Conservation (phyloP, 345 rosid species). For the Populus deltoides region DNA sequence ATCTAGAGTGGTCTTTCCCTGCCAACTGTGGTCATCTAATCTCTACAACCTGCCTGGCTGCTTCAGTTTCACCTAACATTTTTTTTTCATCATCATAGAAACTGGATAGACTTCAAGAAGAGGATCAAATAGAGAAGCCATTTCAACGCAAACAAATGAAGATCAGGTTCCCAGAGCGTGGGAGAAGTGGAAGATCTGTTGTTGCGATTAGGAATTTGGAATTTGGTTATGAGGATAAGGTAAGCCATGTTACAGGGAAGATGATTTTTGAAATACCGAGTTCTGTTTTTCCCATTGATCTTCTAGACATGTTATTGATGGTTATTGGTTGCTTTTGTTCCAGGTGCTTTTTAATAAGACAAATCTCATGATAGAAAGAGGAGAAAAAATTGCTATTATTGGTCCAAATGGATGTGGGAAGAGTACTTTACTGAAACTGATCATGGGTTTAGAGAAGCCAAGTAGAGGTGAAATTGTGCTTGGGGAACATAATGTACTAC, state of each 20-base stretch:
- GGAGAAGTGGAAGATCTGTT: slow-evolving; percentile 83
- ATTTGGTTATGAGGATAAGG: slow-evolving; percentile 75
- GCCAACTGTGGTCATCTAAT: not conserved
- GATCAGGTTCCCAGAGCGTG: slow-evolving; percentile 93
- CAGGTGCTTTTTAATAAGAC: slow-evolving; percentile 74
- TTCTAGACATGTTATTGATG: slow-evolving; percentile 6
- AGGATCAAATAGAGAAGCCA: slow-evolving; percentile 84
- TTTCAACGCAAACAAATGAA: slow-evolving; percentile 87
- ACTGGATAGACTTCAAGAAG: slow-evolving; percentile 81
- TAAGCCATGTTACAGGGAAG: slow-evolving; percentile 23
- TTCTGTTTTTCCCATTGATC: not conserved
- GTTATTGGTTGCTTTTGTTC: slow-evolving; percentile 13
- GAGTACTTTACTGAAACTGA: slow-evolving; percentile 79
- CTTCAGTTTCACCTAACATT: not conserved
- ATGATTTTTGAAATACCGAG: not conserved
- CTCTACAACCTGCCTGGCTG: not conserved
- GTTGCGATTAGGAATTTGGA: slow-evolving; percentile 59
- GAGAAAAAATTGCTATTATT: slow-evolving; percentile 83
- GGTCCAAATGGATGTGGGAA: slow-evolving; percentile 98
- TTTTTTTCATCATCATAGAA: slow-evolving; percentile 42
- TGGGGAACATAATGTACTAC: slow-evolving; percentile 90
- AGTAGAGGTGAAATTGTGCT: slow-evolving; percentile 62
- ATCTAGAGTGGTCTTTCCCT: not conserved
- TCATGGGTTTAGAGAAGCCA: slow-evolving; percentile 80
- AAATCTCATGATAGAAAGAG: slow-evolving; percentile 69